Evolutionary conservation across 1,284 basidiomycete genomes (phyloP).

Genomic region (Melampsora americana): DNA sequence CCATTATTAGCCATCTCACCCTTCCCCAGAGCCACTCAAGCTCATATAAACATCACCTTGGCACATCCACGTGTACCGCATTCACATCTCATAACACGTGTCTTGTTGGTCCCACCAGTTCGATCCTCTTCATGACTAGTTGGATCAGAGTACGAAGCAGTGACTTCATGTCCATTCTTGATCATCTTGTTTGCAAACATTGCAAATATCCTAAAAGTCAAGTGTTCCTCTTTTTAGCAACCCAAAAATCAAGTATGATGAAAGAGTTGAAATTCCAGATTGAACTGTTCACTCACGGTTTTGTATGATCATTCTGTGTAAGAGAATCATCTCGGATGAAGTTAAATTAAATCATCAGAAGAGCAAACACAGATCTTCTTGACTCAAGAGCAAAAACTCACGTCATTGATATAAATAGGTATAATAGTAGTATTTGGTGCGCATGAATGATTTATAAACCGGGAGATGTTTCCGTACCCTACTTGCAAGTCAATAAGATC

Average conservation of each 20-base stretch:
- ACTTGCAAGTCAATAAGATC: background rate
- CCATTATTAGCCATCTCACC: too few relatives aligned
- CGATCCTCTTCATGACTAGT: background rate
- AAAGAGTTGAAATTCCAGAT: background rate
- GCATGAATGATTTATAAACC: conserved; percentile 42
- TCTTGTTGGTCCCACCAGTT: background rate
- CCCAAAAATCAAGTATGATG: too few relatives aligned
- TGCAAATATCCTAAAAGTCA: conserved; percentile 23
- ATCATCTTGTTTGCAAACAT: conserved; percentile 42
- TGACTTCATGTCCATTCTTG: conserved; percentile 26
- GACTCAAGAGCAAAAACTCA: conserved; percentile 24
- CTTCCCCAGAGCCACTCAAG: background rate
- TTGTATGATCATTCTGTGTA: conserved; percentile 27
- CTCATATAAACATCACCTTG: conserved; percentile 27
- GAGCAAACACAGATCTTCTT: background rate
- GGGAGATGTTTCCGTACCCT: conserved; percentile 34
- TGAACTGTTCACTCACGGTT: conserved; percentile 18
- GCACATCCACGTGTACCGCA: conserved; percentile 26
- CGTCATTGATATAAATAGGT: conserved; percentile 40
- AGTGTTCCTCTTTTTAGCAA: background rate
- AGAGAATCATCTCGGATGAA: background rate
- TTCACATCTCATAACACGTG: conserved; percentile 23
- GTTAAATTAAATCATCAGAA: background rate
- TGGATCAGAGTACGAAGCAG: conserved; percentile 37
- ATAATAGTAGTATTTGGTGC: conserved; percentile 28